Evolutionary conservation across 2,329 filamentous ascomycete genomes (phyloP).

Genomic region (Aphanoascus verrucosus): DNA sequence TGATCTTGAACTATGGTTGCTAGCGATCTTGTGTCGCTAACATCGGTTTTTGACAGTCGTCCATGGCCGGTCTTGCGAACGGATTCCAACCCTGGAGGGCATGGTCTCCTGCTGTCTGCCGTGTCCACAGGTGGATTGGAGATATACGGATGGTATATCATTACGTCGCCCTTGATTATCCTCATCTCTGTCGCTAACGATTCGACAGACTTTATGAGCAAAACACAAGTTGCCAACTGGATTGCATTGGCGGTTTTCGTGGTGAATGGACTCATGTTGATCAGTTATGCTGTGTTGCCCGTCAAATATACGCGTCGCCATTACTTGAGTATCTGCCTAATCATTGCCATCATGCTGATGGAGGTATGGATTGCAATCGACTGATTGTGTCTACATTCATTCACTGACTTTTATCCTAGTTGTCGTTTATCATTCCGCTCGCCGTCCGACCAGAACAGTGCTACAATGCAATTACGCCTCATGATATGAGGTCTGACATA

Average conservation of each 20-base stretch:
- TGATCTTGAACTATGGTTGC: conserved; percentile 34
- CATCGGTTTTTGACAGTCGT: conserved; percentile 38
- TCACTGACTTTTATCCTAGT: conserved; percentile 38
- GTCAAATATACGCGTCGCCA: conserved; percentile 84
- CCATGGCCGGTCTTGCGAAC: conserved; percentile 50
- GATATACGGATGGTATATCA: conserved; percentile 47
- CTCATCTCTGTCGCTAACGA: not conserved
- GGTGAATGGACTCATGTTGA: conserved; percentile 62
- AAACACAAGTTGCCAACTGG: conserved; percentile 65
- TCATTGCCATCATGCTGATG: conserved; percentile 64
- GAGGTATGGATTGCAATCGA: conserved; percentile 43
- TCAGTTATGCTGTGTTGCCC: conserved; percentile 70
- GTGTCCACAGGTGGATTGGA: conserved; percentile 75
- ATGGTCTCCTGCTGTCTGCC: conserved; percentile 69
- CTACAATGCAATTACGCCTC: conserved; percentile 79
- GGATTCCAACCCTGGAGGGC: conserved; percentile 31
- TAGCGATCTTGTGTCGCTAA: conserved; percentile 29
- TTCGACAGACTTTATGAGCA: conserved; percentile 39
- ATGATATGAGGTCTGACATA: conserved; percentile 73
- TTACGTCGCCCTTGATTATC: conserved; percentile 4
- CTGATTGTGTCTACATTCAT: not conserved
- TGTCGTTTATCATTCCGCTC: conserved; percentile 84
- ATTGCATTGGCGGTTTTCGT: conserved; percentile 64
- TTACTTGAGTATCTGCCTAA: conserved; percentile 82
- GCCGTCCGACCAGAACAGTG: conserved; percentile 70